Evolutionary conservation across 306 rosid species (phyloP).

Genomic region (Comarum palustre): DNA sequence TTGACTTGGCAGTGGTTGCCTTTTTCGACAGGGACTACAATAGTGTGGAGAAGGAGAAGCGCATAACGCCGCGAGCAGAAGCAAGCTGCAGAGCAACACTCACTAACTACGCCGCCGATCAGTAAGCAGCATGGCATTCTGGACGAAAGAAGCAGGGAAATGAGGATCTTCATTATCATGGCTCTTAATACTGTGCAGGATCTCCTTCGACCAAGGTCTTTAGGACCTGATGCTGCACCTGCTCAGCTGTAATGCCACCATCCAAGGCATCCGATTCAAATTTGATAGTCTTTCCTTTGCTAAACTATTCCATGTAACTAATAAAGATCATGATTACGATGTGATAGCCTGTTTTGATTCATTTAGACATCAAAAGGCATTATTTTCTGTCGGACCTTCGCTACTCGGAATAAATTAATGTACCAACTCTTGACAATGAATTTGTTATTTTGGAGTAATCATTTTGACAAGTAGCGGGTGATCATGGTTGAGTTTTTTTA

Average conservation of each 20-base stretch:
- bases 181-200: constrained; percentile 1
- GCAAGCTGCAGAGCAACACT: constrained; percentile 14
- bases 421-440: neutral
- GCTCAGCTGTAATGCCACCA: neutral
- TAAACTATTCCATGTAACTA: neutral
- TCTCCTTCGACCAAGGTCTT: neutral
- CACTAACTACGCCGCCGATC: neutral
- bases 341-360: neutral
- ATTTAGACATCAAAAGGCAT: neutral
- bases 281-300: neutral
- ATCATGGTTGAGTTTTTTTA: neutral
- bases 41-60: neutral
- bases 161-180: constrained; percentile 32
- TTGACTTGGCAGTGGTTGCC: neutral
- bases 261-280: neutral
- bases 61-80: constrained; percentile 16
- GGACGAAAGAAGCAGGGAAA: neutral
- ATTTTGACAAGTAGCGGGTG: neutral
- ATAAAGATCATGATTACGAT: neutral
- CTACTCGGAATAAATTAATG: no score
- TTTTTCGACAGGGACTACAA: constrained; percentile 14
- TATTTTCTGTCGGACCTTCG: no score
- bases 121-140: neutral
- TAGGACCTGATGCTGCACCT: neutral
- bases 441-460: neutral